Evolutionary conservation across 176 grass and related monocot genomes (phyloP), one percentile per base, ranked within the genome.

Genomic region (Ensete ventricosum): DNA sequence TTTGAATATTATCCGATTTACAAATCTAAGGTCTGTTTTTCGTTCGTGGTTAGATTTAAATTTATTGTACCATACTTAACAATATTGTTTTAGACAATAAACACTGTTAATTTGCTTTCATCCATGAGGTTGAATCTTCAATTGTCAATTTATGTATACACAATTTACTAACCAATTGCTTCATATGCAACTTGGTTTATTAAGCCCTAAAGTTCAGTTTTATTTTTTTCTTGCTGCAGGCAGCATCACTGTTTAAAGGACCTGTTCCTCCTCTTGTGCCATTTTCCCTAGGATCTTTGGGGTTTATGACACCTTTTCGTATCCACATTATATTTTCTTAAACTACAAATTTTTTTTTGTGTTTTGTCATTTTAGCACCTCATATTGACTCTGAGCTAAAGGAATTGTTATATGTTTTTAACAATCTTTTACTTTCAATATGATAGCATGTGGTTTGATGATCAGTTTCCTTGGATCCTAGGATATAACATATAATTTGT

Each of bases 221-320:
- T 83, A 27, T 71, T 79, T 8, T 60, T 84, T 10, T 77, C 55
- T 66, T 64, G 79, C 55, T 79, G 80, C 84, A 99, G 91, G 88
- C 96, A 70, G 96, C 91, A 71, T 99, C 96, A 55, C 78, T 99
- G 75, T 99, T 99, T 83, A 99, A 99, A 80, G 96, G 96, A 77
- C 96, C 96, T 49, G 86, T 95, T 22, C 96, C 96, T 82, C 96
- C 96, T 17, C 88, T 99, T 77, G 91, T 99, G 73, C 87, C 96
- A 24, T 99, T 99, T 52, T 81, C 96, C 11, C 83, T 99, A 23
- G 96, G 96, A 72, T 99, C 96, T 54, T 68, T 99, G 77, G 96
- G 96, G 51, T 99, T 99, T 81, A 94, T 99, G 91, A 95, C 96
- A 16, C 86, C 96, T 81, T 99, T 99, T 27, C 91, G 91, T 99